Conservation (phyloP, 495 filamentous ascomycete genomes). For the Penicillium canariense region DNA sequence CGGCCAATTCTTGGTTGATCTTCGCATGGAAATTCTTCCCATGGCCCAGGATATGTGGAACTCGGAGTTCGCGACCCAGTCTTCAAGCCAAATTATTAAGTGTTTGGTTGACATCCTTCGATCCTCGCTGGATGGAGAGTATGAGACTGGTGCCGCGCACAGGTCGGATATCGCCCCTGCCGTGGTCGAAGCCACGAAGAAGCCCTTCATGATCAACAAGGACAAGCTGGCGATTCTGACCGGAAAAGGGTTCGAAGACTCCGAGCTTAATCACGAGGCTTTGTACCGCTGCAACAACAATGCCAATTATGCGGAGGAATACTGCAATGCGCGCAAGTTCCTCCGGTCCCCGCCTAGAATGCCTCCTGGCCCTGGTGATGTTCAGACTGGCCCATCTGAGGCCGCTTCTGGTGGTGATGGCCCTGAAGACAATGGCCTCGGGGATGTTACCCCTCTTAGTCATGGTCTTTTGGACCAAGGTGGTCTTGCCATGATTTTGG, state of each 20-base stretch:
- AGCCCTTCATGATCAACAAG: constrained; percentile 46
- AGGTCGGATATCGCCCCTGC: constrained; percentile 53
- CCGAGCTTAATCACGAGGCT: constrained; percentile 69
- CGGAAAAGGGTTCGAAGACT: constrained; percentile 46
- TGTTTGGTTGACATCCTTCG: constrained; percentile 81
- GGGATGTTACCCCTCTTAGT: constrained; percentile 34
- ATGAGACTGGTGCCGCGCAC: constrained; percentile 65
- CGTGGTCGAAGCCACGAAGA: constrained; percentile 34
- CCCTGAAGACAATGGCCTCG: constrained; percentile 29
- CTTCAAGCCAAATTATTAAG: constrained; percentile 69
- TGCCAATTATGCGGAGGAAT: constrained; percentile 59
- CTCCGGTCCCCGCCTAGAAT: constrained; percentile 48
- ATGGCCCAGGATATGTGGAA: constrained; percentile 82
- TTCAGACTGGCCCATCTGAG: constrained; percentile 45
- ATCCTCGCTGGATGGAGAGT: constrained; percentile 71
- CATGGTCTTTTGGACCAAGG: constrained; percentile 28
- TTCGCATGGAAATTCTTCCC: constrained; percentile 80
- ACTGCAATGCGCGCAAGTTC: constrained; percentile 61
- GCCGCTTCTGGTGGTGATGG: constrained; percentile 28
- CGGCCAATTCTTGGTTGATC: constrained; percentile 81
- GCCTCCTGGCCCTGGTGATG: constrained; percentile 58
- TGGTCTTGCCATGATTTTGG: constrained; percentile 41
- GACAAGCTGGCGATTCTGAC: constrained; percentile 44
- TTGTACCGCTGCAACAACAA: constrained; percentile 77
- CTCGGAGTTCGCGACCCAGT: constrained; percentile 63